Base-by-base conservation (phyloP, 2,329 filamentous ascomycete genomes). In the Clarireedia paspali region DNA sequence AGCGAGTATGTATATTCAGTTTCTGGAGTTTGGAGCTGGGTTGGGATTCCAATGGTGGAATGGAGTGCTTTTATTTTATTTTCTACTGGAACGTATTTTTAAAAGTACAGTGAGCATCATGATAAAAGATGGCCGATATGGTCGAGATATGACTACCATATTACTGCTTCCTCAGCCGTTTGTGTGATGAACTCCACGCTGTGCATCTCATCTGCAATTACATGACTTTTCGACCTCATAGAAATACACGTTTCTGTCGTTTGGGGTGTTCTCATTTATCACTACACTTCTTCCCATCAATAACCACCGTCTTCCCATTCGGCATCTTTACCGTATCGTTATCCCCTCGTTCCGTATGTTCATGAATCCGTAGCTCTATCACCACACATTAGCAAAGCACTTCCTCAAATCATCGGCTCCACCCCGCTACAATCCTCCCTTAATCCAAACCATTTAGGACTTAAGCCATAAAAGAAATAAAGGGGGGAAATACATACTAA, bases 311-410 rank as follows among this genome's bases (percentile, higher is more conserved):
- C 59, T 68, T 58, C 45, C 67, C 68, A 59, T 68, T 67, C 26
- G 70, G 69, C 67, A 83, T 76, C 72, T 91, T 95, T 66, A 96
- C 83, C 36, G 86, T 89, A 64, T 96, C 91, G 68, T 99, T 99
- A 73, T 97, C 88, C 53, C 94, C 91, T 62, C 89, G 80, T 72
- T 99, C 92, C 30, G 87, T 99, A 62, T 95, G 76, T 59, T 95
- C 81, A 70, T 97, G 94, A 72, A 99, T 96, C 51, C 86, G 81
- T 56, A 97, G 74, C 69, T 87, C 91, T 96, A 45, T 53, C 12
- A 2, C 34, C 47, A 40, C 47, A 40, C 7, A 34, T 20, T 5
- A n/a, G 34, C 60, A 47, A 59, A 26, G 42, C 20, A 26, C n/a
- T 30, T 40, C 34, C 39, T 40, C 7, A n/a, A n/a, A 44, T 40